Conservation (phyloP, 2,329 filamentous ascomycete genomes). For the Fusarium liriodendri region DNA sequence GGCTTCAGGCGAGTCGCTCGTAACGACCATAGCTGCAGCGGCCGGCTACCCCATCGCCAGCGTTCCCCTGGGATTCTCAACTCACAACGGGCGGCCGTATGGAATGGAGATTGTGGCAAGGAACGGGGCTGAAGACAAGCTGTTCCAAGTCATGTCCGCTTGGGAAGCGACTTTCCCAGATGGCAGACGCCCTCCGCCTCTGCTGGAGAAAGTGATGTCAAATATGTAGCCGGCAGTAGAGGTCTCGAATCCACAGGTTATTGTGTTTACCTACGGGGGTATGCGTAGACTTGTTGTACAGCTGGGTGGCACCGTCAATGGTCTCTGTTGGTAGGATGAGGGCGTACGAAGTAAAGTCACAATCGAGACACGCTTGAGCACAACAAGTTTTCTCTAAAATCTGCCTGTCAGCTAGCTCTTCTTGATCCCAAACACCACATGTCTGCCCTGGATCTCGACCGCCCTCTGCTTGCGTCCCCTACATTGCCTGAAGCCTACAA, state of each 20-base stretch:
- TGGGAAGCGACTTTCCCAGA: constrained; percentile 23
- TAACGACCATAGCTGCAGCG: constrained; percentile 11
- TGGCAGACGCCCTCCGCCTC: background rate
- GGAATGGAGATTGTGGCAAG: constrained; percentile 15
- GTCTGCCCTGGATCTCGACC: too few species aligned
- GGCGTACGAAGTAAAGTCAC: background rate
- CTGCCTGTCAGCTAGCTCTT: background rate
- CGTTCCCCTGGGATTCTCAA: constrained; percentile 8
- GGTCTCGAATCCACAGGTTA: too few species aligned
- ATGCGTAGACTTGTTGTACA: too few species aligned
- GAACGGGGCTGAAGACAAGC: constrained; percentile 2
- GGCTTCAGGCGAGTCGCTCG: constrained; percentile 14
- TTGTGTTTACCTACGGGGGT: too few species aligned
- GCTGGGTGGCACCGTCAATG: background rate
- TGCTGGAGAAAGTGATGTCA: background rate
- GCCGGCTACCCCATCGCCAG: constrained; percentile 13
- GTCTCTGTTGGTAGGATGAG: background rate
- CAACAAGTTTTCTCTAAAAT: background rate
- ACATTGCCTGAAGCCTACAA: constrained; percentile 10
- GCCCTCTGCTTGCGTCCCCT: background rate
- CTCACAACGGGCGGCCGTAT: constrained; percentile 11
- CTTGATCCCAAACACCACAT: background rate
- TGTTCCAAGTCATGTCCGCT: constrained; percentile 19
- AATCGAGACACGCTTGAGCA: background rate
- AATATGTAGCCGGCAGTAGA: background rate